Percentiles rank a stretch among this genome's conserved stretches.
These are phyloP conservation scores for Sphagnum magellanicum DNA, from an alignment of 228 moss, liverwort and hornwort genomes.

Conservation along the genomic window DNA sequence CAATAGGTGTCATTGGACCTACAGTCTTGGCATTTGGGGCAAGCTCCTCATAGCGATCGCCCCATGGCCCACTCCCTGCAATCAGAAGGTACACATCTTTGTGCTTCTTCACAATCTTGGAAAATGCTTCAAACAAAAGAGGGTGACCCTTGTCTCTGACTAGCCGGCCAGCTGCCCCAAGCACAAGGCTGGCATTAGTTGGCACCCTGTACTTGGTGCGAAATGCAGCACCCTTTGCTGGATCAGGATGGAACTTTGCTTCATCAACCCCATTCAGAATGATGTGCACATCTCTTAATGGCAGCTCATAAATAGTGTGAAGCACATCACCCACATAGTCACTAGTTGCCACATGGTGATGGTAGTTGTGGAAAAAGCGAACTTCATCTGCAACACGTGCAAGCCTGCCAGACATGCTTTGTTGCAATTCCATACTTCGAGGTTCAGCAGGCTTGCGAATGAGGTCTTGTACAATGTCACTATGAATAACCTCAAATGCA, in stretches of 20 bases:
- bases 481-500: conserved; percentile 20
- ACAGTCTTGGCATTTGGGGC: conserved; percentile 22
- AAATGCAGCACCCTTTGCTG: conserved; percentile 30
- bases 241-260: conserved; percentile 38
- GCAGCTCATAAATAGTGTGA: conserved; percentile 32
- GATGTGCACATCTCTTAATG: conserved; percentile 45
- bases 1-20: conserved; percentile 9
- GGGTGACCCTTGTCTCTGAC: conserved; percentile 71
- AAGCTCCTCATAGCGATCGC: conserved; percentile 39
- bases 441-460: conserved; percentile 22
- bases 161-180: conserved; percentile 54
- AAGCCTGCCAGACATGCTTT: conserved; percentile 14
- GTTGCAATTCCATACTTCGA: conserved; percentile 21
- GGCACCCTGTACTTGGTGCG: conserved; percentile 43
- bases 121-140: conserved; percentile 60
- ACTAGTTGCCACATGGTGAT: conserved; percentile 31
- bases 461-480: conserved; percentile 25
- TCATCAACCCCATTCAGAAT: conserved; percentile 62
- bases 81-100: conserved; percentile 53
- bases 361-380: conserved; percentile 17
- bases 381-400: conserved; percentile 15
- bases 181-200: conserved; percentile 39
- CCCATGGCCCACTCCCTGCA: conserved; percentile 65
- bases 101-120: conserved; percentile 32
- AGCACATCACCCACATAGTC: conserved; percentile 38